Percentiles rank a stretch among this genome's conserved stretches.
Conservation (phyloP, 179 eudicot genomes). For the Silene noctiflora region DNA sequence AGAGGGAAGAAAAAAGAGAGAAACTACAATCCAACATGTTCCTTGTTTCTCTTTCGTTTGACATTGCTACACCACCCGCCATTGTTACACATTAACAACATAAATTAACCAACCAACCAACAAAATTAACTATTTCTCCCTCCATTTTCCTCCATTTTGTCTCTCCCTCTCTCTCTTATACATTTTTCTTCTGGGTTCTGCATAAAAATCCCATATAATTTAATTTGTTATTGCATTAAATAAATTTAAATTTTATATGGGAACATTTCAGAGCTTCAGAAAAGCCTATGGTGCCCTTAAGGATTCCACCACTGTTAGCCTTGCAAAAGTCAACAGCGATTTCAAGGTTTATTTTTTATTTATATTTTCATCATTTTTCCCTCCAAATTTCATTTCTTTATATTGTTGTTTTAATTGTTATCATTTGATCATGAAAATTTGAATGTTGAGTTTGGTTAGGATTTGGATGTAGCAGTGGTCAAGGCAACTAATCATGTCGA, state of each 20-base stretch:
- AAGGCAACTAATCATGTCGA: conserved; percentile 94
- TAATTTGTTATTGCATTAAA: neutral
- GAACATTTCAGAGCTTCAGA: conserved; percentile 62
- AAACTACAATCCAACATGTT: conserved; percentile 2
- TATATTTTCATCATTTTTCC: neutral
- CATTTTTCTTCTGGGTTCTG: conserved; percentile 9
- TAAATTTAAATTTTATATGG: conserved; percentile 24
- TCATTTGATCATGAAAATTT: neutral
- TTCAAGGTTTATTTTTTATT: conserved; percentile 50
- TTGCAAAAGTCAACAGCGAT: conserved; percentile 95
- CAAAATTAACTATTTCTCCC: neutral
- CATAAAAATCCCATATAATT: conserved; percentile 1
- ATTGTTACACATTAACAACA: conserved; percentile 5
- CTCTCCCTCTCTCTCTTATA: neutral
- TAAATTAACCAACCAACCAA: neutral
- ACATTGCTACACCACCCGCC: conserved; percentile 18
- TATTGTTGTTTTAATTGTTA: too few relatives aligned
- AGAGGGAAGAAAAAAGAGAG: neutral
- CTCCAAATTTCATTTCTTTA: too few relatives aligned
- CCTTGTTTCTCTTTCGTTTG: conserved; percentile 17
- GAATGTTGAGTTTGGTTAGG: conserved; percentile 30
- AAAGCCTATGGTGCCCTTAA: conserved; percentile 94
- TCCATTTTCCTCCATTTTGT: neutral
- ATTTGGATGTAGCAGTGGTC: conserved; percentile 85
- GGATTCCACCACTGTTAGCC: conserved; percentile 91